A percentile compares a stretch with the other conserved stretches of the same genome.
Conservation (phyloP, 1,284 basidiomycete genomes). For the Ustilago xerochloae region DNA sequence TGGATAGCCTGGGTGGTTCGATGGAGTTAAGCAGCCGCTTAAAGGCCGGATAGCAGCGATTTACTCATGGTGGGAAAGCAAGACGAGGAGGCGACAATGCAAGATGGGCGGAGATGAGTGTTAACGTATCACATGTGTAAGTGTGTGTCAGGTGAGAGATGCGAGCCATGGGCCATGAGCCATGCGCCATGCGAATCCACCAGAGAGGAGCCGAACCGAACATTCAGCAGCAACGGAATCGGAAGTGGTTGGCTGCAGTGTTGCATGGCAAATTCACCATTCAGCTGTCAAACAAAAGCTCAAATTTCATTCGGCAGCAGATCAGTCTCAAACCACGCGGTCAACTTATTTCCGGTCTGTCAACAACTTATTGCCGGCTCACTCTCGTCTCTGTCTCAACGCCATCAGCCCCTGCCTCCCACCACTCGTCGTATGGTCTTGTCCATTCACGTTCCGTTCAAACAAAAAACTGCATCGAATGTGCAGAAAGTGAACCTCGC, state of each 20-base stretch:
- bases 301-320: background rate
- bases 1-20: background rate
- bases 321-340: background rate
- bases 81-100: no score
- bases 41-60: background rate
- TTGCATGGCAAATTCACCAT: no score
- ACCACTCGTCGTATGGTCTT: background rate
- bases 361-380: conserved; percentile 13
- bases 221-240: no score
- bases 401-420: background rate
- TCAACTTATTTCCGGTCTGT: conserved; percentile 8
- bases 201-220: background rate
- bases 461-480: background rate
- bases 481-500: background rate
- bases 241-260: background rate
- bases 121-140: background rate
- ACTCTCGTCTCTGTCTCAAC: background rate
- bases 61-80: background rate
- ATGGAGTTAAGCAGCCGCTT: background rate
- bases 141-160: background rate
- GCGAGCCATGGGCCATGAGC: no score
- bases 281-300: background rate
- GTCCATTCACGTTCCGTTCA: background rate
- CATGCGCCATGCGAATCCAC: no score
- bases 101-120: background rate